A percentile compares a stretch with the other conserved stretches of the same genome.
These are phyloP conservation scores for Polychaeton citri DNA, from an alignment of 2,329 filamentous ascomycete genomes.

Conservation along the genomic window DNA sequence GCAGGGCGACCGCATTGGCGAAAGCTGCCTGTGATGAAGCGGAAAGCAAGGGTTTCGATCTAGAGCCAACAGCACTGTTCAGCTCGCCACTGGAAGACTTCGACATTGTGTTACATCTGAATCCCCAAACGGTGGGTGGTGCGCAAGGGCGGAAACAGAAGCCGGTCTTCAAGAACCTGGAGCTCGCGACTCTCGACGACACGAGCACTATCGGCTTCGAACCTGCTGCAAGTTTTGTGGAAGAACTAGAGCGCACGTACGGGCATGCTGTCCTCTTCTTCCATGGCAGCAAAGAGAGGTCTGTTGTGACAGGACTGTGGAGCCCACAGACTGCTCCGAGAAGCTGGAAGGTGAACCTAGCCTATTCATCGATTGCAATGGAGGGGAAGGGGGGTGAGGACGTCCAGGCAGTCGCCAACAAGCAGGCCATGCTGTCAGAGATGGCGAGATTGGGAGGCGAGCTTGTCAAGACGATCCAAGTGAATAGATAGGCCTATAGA, in stretches of 20 bases:
- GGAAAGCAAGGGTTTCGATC: conserved; percentile 12
- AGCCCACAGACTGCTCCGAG: conserved; percentile 42
- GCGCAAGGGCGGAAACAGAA: conserved; percentile 24
- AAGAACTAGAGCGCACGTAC: conserved; percentile 56
- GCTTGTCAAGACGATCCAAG: conserved; percentile 55
- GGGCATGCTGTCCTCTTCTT: conserved; percentile 66
- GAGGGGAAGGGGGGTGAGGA: conserved; percentile 21
- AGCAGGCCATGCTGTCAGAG: conserved; percentile 54
- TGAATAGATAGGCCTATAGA: conserved; percentile 11
- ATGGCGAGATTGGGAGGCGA: conserved; percentile 50
- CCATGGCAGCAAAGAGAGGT: conserved; percentile 46
- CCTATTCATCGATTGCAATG: conserved; percentile 42
- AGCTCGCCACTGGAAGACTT: conserved; percentile 61
- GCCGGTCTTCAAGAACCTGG: conserved; percentile 68
- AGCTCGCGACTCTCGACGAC: conserved; percentile 38
- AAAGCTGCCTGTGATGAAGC: conserved; percentile 55
- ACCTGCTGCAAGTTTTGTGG: conserved; percentile 49
- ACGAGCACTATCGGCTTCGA: conserved; percentile 40
- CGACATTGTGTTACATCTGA: conserved; percentile 70
- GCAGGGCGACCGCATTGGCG: conserved; percentile 69
- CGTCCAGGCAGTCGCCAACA: conserved; percentile 45
- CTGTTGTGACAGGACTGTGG: conserved; percentile 52
- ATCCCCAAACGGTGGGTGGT: conserved; percentile 30
- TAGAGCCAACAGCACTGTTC: conserved; percentile 51
- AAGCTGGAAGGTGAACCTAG: conserved; percentile 56